Evolutionary conservation across 2,329 filamentous ascomycete genomes (phyloP), one percentile per base, ranked within the genome.

Genomic region (Furcasterigmium furcatum): DNA sequence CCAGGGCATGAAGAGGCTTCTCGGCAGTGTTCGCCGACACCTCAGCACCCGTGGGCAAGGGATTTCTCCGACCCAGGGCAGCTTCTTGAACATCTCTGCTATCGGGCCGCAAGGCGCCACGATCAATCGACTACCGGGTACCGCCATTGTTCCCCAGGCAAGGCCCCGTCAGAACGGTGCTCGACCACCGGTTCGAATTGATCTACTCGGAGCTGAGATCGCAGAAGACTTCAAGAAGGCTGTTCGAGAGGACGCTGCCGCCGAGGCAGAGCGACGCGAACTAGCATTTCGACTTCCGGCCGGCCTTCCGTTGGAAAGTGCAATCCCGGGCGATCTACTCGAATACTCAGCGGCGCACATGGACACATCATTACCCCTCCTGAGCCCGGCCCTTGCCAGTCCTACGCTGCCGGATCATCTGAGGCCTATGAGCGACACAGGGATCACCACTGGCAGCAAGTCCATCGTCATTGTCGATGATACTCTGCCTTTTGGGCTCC

Each of bases 401-500:
- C 55, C 65, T 5, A 52, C 56, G 5, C 58, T 59, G 7, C 49
- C 60, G 6, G 53, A 65, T 9, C 66, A 48, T 47, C 59, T 52
- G 44, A 65, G 76, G 38, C 74, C 76, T 2, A 55, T 62, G 12
- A 81, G 77, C 50, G 77, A 82, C 48, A 71, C 72, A 54, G 78
- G 66, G 6, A 79, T 92, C 38, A 94, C 90, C 0, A 75, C 76
- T 10, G 88, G 89, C n/a, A 95, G 89, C 71, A 86, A 91, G 59
- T 95, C 90, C 0, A 95, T 96, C 53, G 77, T 96, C 45, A 95
- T 96, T 58, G 82, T 95, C 29, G 88, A 95, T 47, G 82, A 81
- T 25, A 85, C 84, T 1, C 54, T 76, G 14, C 67, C 73, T 0
- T 67, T 70, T 5, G 67, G 79, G 9, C 62, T 74, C n/a, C 65